Base-by-base conservation (phyloP, 73 alveolate genomes). In the Diophrys appendiculata region DNA sequence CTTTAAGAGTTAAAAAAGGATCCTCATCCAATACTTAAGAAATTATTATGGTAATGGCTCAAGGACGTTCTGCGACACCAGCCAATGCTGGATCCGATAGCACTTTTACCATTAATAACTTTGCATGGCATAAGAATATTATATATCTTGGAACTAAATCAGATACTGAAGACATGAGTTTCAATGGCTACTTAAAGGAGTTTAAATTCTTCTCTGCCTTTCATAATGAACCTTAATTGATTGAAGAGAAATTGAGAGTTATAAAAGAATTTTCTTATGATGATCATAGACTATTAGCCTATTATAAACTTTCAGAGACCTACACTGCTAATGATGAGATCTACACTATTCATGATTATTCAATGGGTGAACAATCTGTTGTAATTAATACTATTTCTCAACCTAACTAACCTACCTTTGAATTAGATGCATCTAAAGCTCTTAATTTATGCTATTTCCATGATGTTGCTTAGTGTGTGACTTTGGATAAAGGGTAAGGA, bases 181-280 rank as follows among this genome's bases (percentile, higher is more conserved):
- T 83, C 33, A 83, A 83, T 22, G 91, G 91, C 25, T 83, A 35
- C 68, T 14, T 83, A 34, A 83, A 83, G 68, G 91, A 83, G 35
- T 27, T 83, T 11, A 75, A 68, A 64, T 14, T 83, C 13, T 83
- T 83, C 52, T 26, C 53, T 3, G 64, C 64, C 43, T 83, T 74
- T 52, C 91, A 83, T 31, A 73, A 76, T 34, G 29, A 33, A 43
- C 70, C 85, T 2, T 65, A 83, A 32, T 29, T 76, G 34, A 43
- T 60, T 29, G 86, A 65, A 32, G 91, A 83, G 29, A 23, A 67
- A 26, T 79, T 83, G 24, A 31, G 91, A 3, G 35, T 65, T 69
- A 67, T 76, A 31, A 76, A 81, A 52, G 27, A 73, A 22, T 76
- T 65, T 33, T 83, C 91, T 13, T 76, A 28, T 34, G 91, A 83